phyloP scores from a whole-genome alignment of 345 rosid species.

The Cardiospermum halicacabum region DNA sequence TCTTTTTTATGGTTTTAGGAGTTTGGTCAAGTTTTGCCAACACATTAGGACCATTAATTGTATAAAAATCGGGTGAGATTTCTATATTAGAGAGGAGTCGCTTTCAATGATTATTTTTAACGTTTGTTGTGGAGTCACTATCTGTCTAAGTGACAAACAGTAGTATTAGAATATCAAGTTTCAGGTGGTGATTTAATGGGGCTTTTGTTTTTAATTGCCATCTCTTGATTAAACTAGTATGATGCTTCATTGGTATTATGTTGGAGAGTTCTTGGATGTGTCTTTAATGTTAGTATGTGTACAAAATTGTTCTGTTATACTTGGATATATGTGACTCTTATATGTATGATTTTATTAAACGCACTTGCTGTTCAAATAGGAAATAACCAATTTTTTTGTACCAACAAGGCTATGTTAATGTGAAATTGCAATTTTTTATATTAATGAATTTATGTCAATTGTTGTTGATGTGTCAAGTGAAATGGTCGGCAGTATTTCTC shows the following conservation, averaged over 20 bases:
- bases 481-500: background rate
- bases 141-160: background rate
- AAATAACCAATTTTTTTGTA: background rate
- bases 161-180: background rate
- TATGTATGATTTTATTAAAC: background rate
- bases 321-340: background rate
- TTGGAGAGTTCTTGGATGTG: background rate
- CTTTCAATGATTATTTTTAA: background rate
- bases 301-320: background rate
- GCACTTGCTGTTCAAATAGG: background rate
- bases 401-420: background rate
- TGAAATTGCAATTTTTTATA: background rate
- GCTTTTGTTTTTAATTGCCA: background rate
- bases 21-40: background rate
- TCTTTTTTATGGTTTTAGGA: background rate
- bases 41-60: background rate
- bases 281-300: background rate
- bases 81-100: background rate
- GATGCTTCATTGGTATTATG: background rate
- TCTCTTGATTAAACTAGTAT: background rate
- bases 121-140: background rate
- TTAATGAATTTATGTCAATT: background rate
- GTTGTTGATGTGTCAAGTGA: background rate
- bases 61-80: background rate
- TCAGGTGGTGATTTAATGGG: background rate